Conservation (phyloP, 2,329 filamentous ascomycete genomes). For the Byssoonygena ceratinophila region DNA sequence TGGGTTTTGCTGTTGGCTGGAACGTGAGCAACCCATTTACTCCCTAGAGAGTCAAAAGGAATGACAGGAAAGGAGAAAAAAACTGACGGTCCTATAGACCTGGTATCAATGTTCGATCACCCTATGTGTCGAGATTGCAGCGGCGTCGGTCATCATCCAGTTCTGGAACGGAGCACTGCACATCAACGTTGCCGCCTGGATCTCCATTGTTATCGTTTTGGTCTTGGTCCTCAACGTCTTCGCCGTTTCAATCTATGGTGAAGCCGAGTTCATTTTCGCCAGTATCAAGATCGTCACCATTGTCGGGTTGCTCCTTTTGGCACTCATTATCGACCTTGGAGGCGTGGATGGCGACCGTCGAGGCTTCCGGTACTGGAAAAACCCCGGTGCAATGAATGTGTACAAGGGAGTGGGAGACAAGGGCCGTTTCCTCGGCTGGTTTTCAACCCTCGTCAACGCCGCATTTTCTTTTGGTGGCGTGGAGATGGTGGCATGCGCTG, state of each 20-base stretch:
- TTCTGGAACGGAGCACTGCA: conserved; percentile 43
- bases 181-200: conserved; percentile 33
- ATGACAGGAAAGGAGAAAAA: background rate
- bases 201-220: conserved; percentile 47
- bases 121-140: conserved; percentile 48
- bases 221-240: conserved; percentile 53
- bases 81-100: conserved; percentile 18
- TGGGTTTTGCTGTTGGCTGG: conserved; percentile 41
- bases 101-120: conserved; percentile 28
- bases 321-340: conserved; percentile 52
- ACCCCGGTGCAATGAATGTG: conserved; percentile 57
- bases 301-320: conserved; percentile 36
- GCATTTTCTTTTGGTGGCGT: conserved; percentile 31
- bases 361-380: conserved; percentile 59
- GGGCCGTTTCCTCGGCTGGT: conserved; percentile 55
- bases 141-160: conserved; percentile 51
- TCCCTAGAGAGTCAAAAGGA: conserved; percentile 55
- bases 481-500: conserved; percentile 47
- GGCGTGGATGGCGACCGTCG: conserved; percentile 47
- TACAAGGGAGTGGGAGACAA: conserved; percentile 48
- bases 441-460: conserved; percentile 37
- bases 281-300: conserved; percentile 43
- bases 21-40: conserved; percentile 46
- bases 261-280: conserved; percentile 45
- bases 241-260: conserved; percentile 41